phyloP scores from a whole-genome alignment of 768 basidiomycete genomes.

The Clitopilus hobsonii region DNA sequence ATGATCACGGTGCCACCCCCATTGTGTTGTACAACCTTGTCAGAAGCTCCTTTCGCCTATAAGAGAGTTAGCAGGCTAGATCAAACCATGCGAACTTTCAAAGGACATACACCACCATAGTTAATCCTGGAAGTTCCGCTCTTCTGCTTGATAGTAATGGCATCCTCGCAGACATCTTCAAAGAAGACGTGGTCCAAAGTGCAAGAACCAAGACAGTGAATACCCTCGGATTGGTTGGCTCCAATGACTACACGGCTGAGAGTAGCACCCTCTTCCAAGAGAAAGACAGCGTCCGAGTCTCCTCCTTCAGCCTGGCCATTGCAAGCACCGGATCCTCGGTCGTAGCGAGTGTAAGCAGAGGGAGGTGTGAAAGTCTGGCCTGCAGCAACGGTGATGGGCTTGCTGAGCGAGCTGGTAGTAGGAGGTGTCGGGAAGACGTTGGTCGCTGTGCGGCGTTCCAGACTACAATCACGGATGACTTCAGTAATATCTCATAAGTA shows the following conservation, averaged over 20 bases:
- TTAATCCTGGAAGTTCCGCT: conserved; percentile 31
- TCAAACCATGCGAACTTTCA: background rate
- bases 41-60: conserved; percentile 22
- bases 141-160: conserved; percentile 36
- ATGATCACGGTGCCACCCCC: conserved; percentile 31
- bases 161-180: conserved; percentile 34
- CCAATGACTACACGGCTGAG: conserved; percentile 36
- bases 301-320: conserved; percentile 31
- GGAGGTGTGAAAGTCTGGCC: conserved; percentile 30
- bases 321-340: conserved; percentile 35
- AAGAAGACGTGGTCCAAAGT: conserved; percentile 26
- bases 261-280: conserved; percentile 34
- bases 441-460: conserved; percentile 28
- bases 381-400: conserved; percentile 25
- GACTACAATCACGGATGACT: background rate
- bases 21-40: conserved; percentile 31
- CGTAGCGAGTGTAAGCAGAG: conserved; percentile 29
- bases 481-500: background rate
- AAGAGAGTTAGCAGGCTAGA: background rate
- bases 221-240: conserved; percentile 34
- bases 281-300: conserved; percentile 34
- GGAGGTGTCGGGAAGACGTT: conserved; percentile 30
- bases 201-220: conserved; percentile 35
- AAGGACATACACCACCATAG: conserved; percentile 30
- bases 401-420: conserved; percentile 28